Base-by-base conservation (phyloP, 2,329 filamentous ascomycete genomes). In the Fusarium mangiferae region DNA sequence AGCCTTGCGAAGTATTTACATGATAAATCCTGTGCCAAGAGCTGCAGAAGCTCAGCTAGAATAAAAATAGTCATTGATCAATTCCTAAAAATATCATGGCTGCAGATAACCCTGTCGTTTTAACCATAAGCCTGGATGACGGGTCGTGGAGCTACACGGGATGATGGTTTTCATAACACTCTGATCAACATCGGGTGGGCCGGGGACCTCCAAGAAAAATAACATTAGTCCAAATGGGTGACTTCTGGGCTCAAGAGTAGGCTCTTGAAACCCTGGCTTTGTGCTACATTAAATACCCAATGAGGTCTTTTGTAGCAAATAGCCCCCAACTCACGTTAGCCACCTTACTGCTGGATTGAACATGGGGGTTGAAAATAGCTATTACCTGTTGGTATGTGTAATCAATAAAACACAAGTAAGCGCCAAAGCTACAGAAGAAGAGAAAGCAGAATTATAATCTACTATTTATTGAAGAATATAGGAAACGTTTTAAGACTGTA, bases 1-100 rank as follows among this genome's bases (percentile, higher is more conserved):
- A 42, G 41, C 41, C 41, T 42, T 0, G 14, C 22, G 39, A 17
- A 0, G 1, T 17, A 5, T 7, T 17, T 42, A 0, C 14, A 11
- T 8, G 14, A 3, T 1, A n/a, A 10, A 7, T 15, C 13, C 0
- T n/a, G 1, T 42, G 39, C 22, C 39, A 42, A 42, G 39, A n/a
- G 9, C 41, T 42, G 41, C 22, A 17, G 3, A 11, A 0, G 0
- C 3, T 42, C 41, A 42, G 14, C 41, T 17, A 3, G 41, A n/a
- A n/a, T 42, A n/a, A n/a, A 42, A 42, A n/a, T n/a, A 42, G 41
- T 2, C 22, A n/a, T 15, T n/a, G 4, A 18, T 1, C 18, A 20
- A 5, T 10, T 20, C 36, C 36, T 38, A 18, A 38, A 38, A 38
- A 38, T 20, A 20, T 10, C 5, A 10, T 5, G 4, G 17, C 35